phyloP scores from a whole-genome alignment of 1,284 basidiomycete genomes.

The Boletus sp. region DNA sequence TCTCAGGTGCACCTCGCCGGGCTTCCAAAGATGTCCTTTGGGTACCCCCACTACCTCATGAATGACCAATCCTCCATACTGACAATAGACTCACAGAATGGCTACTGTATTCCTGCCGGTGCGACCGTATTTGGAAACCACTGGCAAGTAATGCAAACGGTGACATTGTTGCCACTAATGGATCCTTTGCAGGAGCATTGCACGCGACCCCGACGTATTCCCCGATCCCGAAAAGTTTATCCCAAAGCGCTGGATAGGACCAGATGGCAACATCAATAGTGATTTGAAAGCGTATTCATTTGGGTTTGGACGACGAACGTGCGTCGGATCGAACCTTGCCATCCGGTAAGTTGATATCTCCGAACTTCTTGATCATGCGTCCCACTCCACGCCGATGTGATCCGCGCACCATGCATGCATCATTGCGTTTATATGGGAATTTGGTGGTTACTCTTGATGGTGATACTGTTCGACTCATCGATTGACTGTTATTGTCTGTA shows the following conservation, averaged over 20 bases:
- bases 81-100: slow-evolving; percentile 40
- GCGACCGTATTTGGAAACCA: slow-evolving; percentile 61
- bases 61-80: background rate
- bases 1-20: slow-evolving; percentile 17
- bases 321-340: slow-evolving; percentile 64
- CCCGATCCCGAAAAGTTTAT: slow-evolving; percentile 62
- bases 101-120: slow-evolving; percentile 62
- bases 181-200: slow-evolving; percentile 46
- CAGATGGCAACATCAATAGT: slow-evolving; percentile 49
- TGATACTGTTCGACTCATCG: background rate
- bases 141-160: slow-evolving; percentile 43
- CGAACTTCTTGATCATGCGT: background rate
- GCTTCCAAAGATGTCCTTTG: slow-evolving; percentile 29
- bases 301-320: slow-evolving; percentile 64
- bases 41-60: slow-evolving; percentile 12
- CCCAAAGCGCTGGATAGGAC: slow-evolving; percentile 60
- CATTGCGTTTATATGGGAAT: background rate
- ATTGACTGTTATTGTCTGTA: slow-evolving; percentile 28
- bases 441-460: too few relatives aligned
- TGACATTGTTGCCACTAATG: background rate
- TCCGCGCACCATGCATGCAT: background rate
- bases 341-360: slow-evolving; percentile 24
- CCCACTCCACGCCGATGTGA: background rate
- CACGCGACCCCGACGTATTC: slow-evolving; percentile 59
- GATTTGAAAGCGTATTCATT: slow-evolving; percentile 60